Evolutionary conservation across 1,284 basidiomycete genomes (phyloP), one percentile per base, ranked within the genome.

Genomic region (Cutaneotrichosporon cavernicola): DNA sequence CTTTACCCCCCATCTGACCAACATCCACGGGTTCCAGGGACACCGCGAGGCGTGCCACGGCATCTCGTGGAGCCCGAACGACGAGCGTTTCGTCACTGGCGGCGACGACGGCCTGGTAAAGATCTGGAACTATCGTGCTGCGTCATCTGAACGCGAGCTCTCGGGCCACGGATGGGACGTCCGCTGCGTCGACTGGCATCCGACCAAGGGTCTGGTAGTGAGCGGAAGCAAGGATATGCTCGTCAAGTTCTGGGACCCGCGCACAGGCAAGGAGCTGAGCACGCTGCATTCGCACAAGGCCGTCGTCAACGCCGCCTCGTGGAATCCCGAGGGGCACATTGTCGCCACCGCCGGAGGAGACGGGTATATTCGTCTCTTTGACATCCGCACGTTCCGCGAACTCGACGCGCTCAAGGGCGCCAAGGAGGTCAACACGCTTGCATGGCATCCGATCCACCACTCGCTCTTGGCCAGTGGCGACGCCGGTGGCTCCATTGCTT

Each of bases 191-290:
- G 91, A 97, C 82, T 99, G 96, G 96, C 96, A 99, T 81, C 92
- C 93, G 5, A 92, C 89, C 4, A 97, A 98, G 80, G 95, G 96
- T 4, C 83, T 99, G 7, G 85, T 99, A 21, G 92, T 91, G 2
- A 93, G 91, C 1, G 96, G 97, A 31, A 91, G 90, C 74, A 98
- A 98, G 81, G 97, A 99, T 80, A 97, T 98, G 80, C 86, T 94
- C 70, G 93, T 99, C 80, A 99, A 98, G 76, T 98, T 99, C 80
- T 99, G 96, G 96, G 96, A 99, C 81, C 97, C 96, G 8, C 85
- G 94, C 51, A 91, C 90, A 10, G 90, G 89, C 43, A 92, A 90
- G 6, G 88, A 89, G 43, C 85, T 97, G 11, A 90, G 90, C 6
- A 95, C 93, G 0, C 80, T 96, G 89, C 94, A 97, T 77, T 90